phyloP scores from a whole-genome alignment of 805 yeast species.

The Vanderwaltozyma tropicalis region DNA sequence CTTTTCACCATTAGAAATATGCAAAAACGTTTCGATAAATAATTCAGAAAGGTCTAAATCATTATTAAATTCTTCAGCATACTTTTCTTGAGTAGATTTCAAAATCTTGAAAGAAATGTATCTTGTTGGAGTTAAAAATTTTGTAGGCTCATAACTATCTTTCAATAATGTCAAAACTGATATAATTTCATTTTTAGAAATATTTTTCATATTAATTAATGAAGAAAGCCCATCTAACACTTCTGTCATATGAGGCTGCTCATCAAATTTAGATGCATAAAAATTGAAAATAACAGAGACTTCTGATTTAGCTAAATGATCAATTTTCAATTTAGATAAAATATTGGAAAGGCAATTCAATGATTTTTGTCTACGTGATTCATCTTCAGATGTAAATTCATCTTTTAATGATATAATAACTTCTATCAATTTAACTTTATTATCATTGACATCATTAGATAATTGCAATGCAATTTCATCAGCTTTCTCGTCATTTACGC shows the following conservation, averaged over 20 bases:
- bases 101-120: slow-evolving; percentile 47
- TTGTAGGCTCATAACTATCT: slow-evolving; percentile 42
- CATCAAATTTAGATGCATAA: slow-evolving; percentile 56
- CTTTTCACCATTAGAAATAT: slow-evolving; percentile 77
- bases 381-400: slow-evolving; percentile 50
- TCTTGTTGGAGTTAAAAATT: slow-evolving; percentile 52
- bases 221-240: slow-evolving; percentile 45
- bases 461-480: slow-evolving; percentile 22
- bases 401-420: slow-evolving; percentile 53
- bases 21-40: slow-evolving; percentile 49
- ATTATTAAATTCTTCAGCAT: slow-evolving; percentile 16
- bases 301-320: slow-evolving; percentile 31
- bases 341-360: slow-evolving; percentile 35
- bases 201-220: slow-evolving; percentile 43
- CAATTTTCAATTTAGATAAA: slow-evolving; percentile 22
- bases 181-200: slow-evolving; percentile 29
- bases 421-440: slow-evolving; percentile 34
- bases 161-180: slow-evolving; percentile 30
- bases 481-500: slow-evolving; percentile 26
- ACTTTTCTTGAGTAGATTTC: slow-evolving; percentile 25
- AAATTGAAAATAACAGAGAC: slow-evolving; percentile 38
- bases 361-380: slow-evolving; percentile 40
- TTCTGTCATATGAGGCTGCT: slow-evolving; percentile 42
- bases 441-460: slow-evolving; percentile 19
- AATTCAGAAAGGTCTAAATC: slow-evolving; percentile 19